A percentile compares a stretch with the other conserved stretches of the same genome.
phyloP scores from a whole-genome alignment of 345 rosid genomes.

The Rhodamnia rubescens region DNA sequence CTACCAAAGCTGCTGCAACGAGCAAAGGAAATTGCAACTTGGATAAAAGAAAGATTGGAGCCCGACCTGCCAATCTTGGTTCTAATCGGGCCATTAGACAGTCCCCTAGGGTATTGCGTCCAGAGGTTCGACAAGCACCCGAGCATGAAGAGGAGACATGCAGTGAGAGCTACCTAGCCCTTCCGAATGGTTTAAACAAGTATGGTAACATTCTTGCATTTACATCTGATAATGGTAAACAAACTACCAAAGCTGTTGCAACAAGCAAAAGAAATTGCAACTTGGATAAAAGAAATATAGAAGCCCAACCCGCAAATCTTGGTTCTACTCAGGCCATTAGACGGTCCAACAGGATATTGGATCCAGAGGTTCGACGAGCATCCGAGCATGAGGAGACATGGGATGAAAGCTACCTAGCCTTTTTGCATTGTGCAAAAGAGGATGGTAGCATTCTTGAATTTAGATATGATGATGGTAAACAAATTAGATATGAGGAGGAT shows the following conservation, averaged over 20 bases:
- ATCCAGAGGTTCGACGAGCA: background rate
- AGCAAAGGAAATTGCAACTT: background rate
- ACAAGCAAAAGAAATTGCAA: background rate
- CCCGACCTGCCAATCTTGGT: constrained; percentile 4
- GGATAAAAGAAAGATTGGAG: background rate
- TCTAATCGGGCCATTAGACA: background rate
- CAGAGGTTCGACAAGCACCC: background rate
- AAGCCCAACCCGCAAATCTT: constrained; percentile 4
- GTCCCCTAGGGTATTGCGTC: background rate
- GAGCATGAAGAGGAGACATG: constrained; percentile 1
- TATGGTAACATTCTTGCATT: constrained; percentile 1
- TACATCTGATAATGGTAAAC: constrained; percentile 7
- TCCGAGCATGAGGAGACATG: constrained; percentile 1
- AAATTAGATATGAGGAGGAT: constrained; percentile 15
- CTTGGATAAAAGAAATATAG: background rate
- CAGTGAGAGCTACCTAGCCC: constrained; percentile 15
- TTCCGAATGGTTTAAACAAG: constrained; percentile 3
- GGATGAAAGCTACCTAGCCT: constrained; percentile 16
- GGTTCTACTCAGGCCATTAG: background rate
- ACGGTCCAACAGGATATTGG: background rate
- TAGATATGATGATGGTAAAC: constrained; percentile 7
- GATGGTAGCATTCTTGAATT: constrained; percentile 1
- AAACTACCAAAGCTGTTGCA: constrained; percentile 7
- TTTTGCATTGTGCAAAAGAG: constrained; percentile 4
- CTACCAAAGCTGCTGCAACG: constrained; percentile 5